phyloP scores from a whole-genome alignment of 2,329 filamentous ascomycete genomes.

The Fusarium lyarnte region DNA sequence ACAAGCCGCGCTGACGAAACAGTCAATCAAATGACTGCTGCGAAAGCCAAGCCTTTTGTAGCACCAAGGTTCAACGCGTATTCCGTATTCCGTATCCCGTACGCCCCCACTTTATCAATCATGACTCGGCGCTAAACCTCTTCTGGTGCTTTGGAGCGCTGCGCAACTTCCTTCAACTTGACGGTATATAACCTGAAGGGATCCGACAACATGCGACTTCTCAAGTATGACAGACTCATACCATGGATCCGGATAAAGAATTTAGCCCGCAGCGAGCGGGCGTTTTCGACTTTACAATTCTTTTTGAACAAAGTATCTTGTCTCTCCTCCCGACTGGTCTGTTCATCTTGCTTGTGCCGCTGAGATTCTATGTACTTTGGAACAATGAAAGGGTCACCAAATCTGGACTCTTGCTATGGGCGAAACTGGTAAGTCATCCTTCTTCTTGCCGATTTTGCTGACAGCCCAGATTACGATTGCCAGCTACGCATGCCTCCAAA shows the following conservation, averaged over 20 bases:
- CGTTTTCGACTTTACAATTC: slow-evolving; percentile 45
- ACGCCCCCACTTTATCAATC: neutral
- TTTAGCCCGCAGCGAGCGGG: slow-evolving; percentile 42
- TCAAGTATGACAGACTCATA: rapidly evolving
- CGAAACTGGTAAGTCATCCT: slow-evolving; percentile 29
- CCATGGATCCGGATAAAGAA: slow-evolving; percentile 21
- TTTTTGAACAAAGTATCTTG: slow-evolving; percentile 46
- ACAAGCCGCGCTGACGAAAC: neutral
- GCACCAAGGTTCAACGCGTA: neutral
- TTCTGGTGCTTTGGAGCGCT: slow-evolving; percentile 25
- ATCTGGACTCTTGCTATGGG: slow-evolving; percentile 28
- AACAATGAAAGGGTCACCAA: neutral
- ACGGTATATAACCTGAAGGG: neutral
- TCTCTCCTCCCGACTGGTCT: slow-evolving; percentile 41
- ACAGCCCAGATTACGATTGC: slow-evolving; percentile 16
- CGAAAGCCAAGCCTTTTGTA: neutral
- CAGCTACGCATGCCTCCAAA: slow-evolving; percentile 34
- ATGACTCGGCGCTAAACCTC: neutral
- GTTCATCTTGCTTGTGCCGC: slow-evolving; percentile 38
- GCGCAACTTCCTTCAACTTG: neutral
- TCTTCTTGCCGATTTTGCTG: neutral
- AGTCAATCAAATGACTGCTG: neutral
- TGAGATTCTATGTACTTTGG: slow-evolving; percentile 26
- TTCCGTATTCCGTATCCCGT: slow-evolving; percentile 2
- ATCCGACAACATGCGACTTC: neutral